Conservation (phyloP, 2,329 filamentous ascomycete genomes). For the Aspergillus carbonarius region DNA sequence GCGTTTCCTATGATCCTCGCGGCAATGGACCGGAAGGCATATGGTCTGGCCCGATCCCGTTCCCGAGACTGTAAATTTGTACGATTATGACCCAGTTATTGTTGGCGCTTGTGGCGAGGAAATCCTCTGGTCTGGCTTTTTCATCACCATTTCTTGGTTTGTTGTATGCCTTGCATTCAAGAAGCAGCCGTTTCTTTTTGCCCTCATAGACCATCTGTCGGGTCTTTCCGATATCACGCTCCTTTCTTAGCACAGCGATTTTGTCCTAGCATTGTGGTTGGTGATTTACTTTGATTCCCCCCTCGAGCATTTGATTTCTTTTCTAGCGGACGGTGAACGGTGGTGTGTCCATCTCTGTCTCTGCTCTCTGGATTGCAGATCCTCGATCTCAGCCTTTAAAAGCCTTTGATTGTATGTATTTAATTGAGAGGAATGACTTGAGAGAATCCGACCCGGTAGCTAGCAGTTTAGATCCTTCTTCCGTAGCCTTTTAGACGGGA, state of each 20-base stretch:
- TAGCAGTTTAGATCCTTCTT: background rate
- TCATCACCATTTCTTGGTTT: constrained; percentile 18
- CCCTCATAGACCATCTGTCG: constrained; percentile 20
- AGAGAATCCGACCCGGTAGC: background rate
- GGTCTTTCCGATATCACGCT: constrained; percentile 21
- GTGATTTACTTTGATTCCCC: constrained; percentile 22
- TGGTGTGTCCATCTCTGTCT: constrained; percentile 15
- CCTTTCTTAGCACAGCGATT: constrained; percentile 19
- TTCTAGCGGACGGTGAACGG: constrained; percentile 10
- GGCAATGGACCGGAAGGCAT: constrained; percentile 2
- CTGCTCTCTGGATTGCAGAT: constrained; percentile 11
- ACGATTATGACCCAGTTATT: constrained; percentile 38
- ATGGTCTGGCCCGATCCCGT: constrained; percentile 7
- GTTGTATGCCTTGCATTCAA: constrained; percentile 13
- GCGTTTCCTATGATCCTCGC: background rate
- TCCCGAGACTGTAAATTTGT: constrained; percentile 26
- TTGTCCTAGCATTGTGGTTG: constrained; percentile 23
- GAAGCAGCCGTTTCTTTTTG: background rate
- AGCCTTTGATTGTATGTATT: constrained; percentile 25
- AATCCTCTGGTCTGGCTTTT: constrained; percentile 16
- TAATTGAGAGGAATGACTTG: constrained; percentile 19
- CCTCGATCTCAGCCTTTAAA: constrained; percentile 10
- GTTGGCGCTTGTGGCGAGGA: constrained; percentile 31
- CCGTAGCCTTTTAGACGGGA: background rate
- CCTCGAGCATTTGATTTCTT: constrained; percentile 17